Evolutionary conservation across 2,329 filamentous ascomycete genomes (phyloP), one percentile per base, ranked within the genome.

Genomic region (Penicillium verrucosum): DNA sequence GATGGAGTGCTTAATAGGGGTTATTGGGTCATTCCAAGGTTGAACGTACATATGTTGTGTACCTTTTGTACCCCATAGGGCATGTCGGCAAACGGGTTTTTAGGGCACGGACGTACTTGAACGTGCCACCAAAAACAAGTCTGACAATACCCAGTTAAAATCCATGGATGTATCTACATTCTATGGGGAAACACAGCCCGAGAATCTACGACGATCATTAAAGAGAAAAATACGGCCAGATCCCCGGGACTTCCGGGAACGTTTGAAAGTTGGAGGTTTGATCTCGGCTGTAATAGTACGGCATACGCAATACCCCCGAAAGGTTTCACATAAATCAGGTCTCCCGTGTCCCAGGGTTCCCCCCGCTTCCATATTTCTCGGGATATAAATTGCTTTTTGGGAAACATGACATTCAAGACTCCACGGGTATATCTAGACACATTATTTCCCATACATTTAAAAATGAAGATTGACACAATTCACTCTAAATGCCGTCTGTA

Each of bases 271-370:
- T 14, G 6, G 3, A 30, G 3, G 29, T 11, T 34, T 25, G n/a
- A 37, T 30, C 49, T 51, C 27, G 38, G 38, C 48, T 44, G 49
- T 36, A 44, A 51, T 36, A 44, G 44, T 51, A 51, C 49, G 37
- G 11, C 16, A 36, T 18, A 36, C 27, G 18, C 18, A 0, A 10
- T 51, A 43, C 45, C 32, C 37, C 14, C 16, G 29, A 27, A 27
- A 29, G 21, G 54, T 56, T 56, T 56, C 54, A 56, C 21, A 41
- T 56, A 45, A 44, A 56, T 25, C 40, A 40, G 34, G 34, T 12
- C 53, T 42, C 21, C 51, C 36, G 30, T 32, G 38, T 38, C 16
- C n/a, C 11, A 25, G 27, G 44, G 16, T n/a, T n/a, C 37, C 9
- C 37, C 9, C 25, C 36, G 18, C 18, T 41, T 36, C 21, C 47